These are phyloP conservation scores for Dentipellis sp. DNA, from an alignment of 768 basidiomycete species.

Conservation along the genomic window DNA sequence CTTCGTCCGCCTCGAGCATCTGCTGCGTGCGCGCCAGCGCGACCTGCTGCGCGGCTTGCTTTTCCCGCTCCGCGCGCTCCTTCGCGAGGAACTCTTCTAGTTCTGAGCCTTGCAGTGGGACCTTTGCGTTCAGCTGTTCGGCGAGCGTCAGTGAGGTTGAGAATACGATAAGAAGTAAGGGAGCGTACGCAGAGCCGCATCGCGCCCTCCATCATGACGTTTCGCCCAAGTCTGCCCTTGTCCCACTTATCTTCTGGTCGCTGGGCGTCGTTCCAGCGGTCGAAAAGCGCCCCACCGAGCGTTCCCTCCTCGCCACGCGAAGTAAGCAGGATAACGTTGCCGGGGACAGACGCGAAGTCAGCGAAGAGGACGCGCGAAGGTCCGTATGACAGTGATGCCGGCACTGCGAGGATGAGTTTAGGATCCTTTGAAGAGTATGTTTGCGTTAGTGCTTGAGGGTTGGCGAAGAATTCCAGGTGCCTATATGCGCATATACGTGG, in stretches of 20 bases:
- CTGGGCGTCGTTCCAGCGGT: slow-evolving; percentile 81
- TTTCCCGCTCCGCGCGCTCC: slow-evolving; percentile 70
- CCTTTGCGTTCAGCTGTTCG: slow-evolving; percentile 74
- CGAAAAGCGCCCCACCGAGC: slow-evolving; percentile 68
- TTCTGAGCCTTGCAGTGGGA: slow-evolving; percentile 82
- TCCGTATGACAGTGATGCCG: slow-evolving; percentile 87
- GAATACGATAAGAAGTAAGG: not conserved
- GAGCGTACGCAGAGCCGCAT: slow-evolving; percentile 54
- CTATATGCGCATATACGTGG: slow-evolving; percentile 28
- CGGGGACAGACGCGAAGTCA: slow-evolving; percentile 73
- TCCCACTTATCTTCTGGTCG: slow-evolving; percentile 80
- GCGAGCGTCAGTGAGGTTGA: slow-evolving; percentile 3
- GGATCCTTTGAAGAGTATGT: slow-evolving; percentile 82
- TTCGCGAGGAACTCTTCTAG: slow-evolving; percentile 72
- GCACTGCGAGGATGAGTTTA: slow-evolving; percentile 90
- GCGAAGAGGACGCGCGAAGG: slow-evolving; percentile 81
- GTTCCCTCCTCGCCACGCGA: slow-evolving; percentile 72
- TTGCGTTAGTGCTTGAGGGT: slow-evolving; percentile 69
- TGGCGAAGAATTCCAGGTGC: slow-evolving; percentile 86
- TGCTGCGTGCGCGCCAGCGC: slow-evolving; percentile 74
- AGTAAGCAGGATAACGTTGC: slow-evolving; percentile 85
- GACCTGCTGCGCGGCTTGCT: slow-evolving; percentile 80
- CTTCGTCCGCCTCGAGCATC: slow-evolving; percentile 92
- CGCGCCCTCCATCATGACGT: slow-evolving; percentile 70
- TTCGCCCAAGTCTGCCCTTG: slow-evolving; percentile 79